A percentile compares a stretch with the other conserved stretches of the same genome.
Evolutionary conservation across 2,329 filamentous ascomycete genomes (phyloP).

Genomic region (Colletotrichum eleusines): DNA sequence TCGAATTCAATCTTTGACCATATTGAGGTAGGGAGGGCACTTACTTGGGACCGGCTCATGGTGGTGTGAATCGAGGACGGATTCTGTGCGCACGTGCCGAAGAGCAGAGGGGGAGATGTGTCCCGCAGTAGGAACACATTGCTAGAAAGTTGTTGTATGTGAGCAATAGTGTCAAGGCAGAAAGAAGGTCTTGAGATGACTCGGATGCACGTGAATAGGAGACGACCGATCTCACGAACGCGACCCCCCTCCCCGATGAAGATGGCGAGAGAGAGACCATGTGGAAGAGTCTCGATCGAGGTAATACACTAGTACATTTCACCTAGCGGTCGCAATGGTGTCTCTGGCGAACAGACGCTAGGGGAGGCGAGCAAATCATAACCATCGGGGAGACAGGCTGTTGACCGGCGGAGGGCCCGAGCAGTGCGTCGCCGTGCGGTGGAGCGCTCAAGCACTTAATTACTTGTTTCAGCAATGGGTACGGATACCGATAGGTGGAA

Average conservation of each 20-base stretch:
- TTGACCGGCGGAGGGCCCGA: slow-evolving; percentile 28
- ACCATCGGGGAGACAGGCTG: not conserved
- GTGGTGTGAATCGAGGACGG: not conserved
- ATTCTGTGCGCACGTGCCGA: not conserved
- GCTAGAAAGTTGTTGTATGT: not conserved
- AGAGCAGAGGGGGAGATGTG: not conserved
- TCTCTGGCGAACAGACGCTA: slow-evolving; percentile 40
- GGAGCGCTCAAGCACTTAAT: slow-evolving; percentile 21
- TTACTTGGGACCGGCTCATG: slow-evolving; percentile 5
- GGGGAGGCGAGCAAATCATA: not conserved
- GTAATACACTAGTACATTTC: slow-evolving; percentile 10
- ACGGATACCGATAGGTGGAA: not conserved
- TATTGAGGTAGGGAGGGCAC: not conserved
- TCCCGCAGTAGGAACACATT: not conserved
- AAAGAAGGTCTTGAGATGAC: too few relatives aligned
- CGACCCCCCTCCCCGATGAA: slow-evolving; percentile 4
- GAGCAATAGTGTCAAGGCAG: not conserved
- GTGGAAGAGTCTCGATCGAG: slow-evolving; percentile 18
- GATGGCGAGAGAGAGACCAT: not conserved
- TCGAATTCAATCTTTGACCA: slow-evolving; percentile 7
- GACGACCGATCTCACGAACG: not conserved
- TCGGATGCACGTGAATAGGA: not conserved
- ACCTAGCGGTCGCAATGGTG: slow-evolving; percentile 23
- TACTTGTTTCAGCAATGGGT: too few relatives aligned
- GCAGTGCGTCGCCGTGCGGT: slow-evolving; percentile 32